A percentile compares a stretch with the other conserved stretches of the same genome.
Conservation (phyloP, 1,284 basidiomycete species). For the Cystobasidium pallidum region DNA sequence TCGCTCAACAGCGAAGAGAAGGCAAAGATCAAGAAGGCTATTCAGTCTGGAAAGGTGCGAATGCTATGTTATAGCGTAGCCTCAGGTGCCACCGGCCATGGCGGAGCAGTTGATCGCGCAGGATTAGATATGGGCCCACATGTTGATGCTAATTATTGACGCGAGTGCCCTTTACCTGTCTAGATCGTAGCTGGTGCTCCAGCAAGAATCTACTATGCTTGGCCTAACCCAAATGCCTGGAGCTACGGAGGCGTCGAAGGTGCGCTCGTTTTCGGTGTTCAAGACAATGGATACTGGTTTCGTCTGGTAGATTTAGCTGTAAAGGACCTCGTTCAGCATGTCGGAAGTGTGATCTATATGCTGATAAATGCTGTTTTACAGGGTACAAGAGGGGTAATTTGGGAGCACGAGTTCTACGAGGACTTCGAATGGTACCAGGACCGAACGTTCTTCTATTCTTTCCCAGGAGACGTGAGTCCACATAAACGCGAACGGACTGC, state of each 20-base stretch:
- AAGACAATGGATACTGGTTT: conserved; percentile 66
- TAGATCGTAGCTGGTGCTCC: conserved; percentile 76
- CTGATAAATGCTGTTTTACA: conserved; percentile 45
- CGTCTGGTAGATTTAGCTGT: conserved; percentile 75
- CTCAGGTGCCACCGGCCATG: neutral
- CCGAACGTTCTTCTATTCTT: conserved; percentile 90
- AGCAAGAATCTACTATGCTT: conserved; percentile 82
- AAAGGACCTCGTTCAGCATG: conserved; percentile 9
- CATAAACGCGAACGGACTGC: neutral
- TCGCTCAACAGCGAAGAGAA: conserved; percentile 75
- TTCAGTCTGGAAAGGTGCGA: conserved; percentile 55
- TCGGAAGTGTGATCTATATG: conserved; percentile 32
- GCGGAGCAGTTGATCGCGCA: conserved; percentile 51
- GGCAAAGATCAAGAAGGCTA: conserved; percentile 69
- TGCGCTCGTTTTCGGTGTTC: conserved; percentile 72
- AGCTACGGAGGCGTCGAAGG: conserved; percentile 82
- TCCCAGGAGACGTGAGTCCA: conserved; percentile 80
- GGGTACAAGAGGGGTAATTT: conserved; percentile 83
- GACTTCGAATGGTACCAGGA: conserved; percentile 84
- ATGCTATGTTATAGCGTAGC: neutral
- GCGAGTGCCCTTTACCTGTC: conserved; percentile 44
- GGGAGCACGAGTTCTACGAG: conserved; percentile 91
- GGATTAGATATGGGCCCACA: neutral
- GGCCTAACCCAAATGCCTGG: conserved; percentile 73
- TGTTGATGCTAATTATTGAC: neutral